Evolutionary conservation across 148 eudicot genomes (phyloP), one percentile per base, ranked within the genome.

Genomic region (Diospyros lotus): DNA sequence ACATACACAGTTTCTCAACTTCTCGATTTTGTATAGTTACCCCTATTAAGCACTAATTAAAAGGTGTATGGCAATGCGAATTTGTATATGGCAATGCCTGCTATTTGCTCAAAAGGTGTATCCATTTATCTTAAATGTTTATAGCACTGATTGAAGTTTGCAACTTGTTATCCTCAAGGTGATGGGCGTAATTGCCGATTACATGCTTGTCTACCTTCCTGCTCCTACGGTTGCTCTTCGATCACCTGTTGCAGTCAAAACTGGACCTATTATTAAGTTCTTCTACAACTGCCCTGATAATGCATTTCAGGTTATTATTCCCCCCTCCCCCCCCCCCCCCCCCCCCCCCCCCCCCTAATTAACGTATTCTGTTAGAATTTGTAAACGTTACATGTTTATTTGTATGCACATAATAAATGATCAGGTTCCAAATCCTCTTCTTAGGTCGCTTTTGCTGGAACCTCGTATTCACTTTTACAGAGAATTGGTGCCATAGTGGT

Each of bases 191-290:
- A 83, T 90, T 83, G 97, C 97, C 72, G 97, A 95, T 88, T 92
- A 92, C 86, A 95, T 95, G 99, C 97, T 95, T 56, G 99, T 95
- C 52, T 95, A 84, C 84, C 97, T 92, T 79, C 99, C 99, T 69
- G 99, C 99, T 73, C 99, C 99, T 46, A 89, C 99, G 61, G 79
- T 95, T 66, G 82, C 93, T 75, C 91, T 95, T 53, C 92, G 96
- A 13, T 81, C 86, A 63, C 90, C 97, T 71, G 85, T 90, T 63
- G 78, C 80, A 41, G 59, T 86, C 42, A 83, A 83, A 71, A 91
- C 97, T 70, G 99, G 99, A 72, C 70, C 80, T 55, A 44, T 95
- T 58, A 80, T 94, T 53, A 92, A 88, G 73, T 95, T 92, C 85
- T 92, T 92, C 68, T 85, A 87, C 66, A 73, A 77, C 75, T 95